Conservation (phyloP, 2,329 filamentous ascomycete species). For the Raffaelea deltoideospora region DNA sequence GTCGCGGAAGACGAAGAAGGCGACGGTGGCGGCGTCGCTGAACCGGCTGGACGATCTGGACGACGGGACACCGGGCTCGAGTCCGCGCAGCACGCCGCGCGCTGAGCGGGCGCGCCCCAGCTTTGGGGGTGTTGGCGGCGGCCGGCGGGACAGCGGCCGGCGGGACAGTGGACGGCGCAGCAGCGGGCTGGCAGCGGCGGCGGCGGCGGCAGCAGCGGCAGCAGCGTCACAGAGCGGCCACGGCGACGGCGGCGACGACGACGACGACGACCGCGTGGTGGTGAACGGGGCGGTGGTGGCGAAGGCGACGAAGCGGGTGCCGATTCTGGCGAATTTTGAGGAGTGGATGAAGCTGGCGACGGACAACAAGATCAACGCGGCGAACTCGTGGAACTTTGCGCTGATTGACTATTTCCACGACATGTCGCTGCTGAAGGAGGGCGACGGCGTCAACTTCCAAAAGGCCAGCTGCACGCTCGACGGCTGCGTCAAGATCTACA, state of each 20-base stretch:
- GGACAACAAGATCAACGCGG: conserved; percentile 97
- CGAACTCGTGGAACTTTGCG: conserved; percentile 99
- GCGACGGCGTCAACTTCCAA: conserved; percentile 95
- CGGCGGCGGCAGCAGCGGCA: conserved; percentile 1
- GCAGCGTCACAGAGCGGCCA: background rate
- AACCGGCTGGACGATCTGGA: conserved; percentile 44
- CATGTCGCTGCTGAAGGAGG: conserved; percentile 93
- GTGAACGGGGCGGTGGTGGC: conserved; percentile 52
- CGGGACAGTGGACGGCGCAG: too few relatives aligned
- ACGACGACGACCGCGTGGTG: conserved; percentile 46
- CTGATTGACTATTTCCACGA: conserved; percentile 99
- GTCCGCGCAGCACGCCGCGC: conserved; percentile 34
- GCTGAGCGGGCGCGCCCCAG: conserved; percentile 7
- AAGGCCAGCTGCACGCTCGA: conserved; percentile 96
- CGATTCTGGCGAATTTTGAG: conserved; percentile 93
- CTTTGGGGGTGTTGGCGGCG: conserved; percentile 13
- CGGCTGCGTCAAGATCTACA: conserved; percentile 98
- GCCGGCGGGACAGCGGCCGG: background rate
- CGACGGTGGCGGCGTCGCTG: too few relatives aligned
- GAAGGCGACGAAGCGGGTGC: conserved; percentile 91
- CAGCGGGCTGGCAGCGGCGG: conserved; percentile 13
- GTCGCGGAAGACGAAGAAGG: conserved; percentile 50
- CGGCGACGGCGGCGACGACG: conserved; percentile 15
- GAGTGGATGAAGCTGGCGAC: conserved; percentile 99
- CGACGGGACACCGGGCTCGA: conserved; percentile 28